A percentile compares a stretch with the other conserved stretches of the same genome.
Conservation (phyloP, 805 yeast genomes). For the Nakazawaea pomicola region DNA sequence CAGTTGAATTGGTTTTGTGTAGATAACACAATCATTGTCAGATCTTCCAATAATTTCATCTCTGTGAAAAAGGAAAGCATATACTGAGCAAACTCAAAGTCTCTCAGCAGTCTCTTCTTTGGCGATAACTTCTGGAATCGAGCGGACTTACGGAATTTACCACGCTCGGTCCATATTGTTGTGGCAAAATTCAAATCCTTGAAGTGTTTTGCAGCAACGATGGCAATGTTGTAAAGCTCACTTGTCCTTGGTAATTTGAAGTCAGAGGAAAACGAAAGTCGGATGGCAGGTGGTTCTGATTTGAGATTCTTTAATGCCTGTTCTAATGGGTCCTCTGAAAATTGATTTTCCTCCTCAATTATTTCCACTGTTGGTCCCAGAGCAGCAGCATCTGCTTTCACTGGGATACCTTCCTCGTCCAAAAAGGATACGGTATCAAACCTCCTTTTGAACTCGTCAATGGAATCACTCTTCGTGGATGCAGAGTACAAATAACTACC, state of each 20-base stretch:
- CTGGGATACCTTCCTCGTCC: conserved; percentile 23
- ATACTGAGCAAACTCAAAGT: conserved; percentile 65
- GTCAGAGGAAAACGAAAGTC: conserved; percentile 6
- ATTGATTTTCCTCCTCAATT: conserved; percentile 15
- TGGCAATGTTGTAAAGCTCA: conserved; percentile 51
- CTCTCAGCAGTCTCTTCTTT: conserved; percentile 37
- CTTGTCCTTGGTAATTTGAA: conserved; percentile 37
- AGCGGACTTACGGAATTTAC: conserved; percentile 54
- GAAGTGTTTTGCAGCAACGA: conserved; percentile 60
- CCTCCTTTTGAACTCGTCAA: conserved; percentile 31
- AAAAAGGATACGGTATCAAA: conserved; percentile 32
- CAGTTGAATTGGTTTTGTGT: conserved; percentile 68
- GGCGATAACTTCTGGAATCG: conserved; percentile 39
- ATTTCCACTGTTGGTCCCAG: conserved; percentile 12
- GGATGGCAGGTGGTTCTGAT: conserved; percentile 13
- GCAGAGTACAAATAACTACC: conserved; percentile 49
- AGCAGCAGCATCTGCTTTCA: no score
- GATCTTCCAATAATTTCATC: conserved; percentile 59
- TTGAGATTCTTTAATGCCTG: conserved; percentile 8
- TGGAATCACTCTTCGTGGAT: conserved; percentile 26
- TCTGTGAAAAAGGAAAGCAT: conserved; percentile 59
- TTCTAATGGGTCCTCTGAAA: conserved; percentile 11
- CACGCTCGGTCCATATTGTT: conserved; percentile 74
- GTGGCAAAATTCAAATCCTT: conserved; percentile 56
- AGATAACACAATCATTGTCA: conserved; percentile 59